phyloP scores from a whole-genome alignment of 805 yeast species.

The Lipomyces orientalis region DNA sequence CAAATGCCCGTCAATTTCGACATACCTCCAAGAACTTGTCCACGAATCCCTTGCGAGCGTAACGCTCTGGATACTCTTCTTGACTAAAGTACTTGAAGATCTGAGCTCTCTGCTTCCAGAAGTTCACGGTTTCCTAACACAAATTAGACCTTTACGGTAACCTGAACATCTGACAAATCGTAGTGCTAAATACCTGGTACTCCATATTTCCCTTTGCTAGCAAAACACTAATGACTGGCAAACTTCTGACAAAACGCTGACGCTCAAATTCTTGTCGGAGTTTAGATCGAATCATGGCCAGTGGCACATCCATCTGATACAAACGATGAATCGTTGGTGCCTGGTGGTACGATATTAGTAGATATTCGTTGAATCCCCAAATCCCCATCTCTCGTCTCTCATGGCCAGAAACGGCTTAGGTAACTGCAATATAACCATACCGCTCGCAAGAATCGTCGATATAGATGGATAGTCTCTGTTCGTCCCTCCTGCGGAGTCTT shows the following conservation, averaged over 20 bases:
- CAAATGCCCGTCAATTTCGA: not conserved
- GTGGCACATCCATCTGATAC: constrained; percentile 77
- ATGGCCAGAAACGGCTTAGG: not conserved
- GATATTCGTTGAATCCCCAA: not conserved
- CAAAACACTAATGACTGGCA: constrained; percentile 68
- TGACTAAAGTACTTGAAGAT: constrained; percentile 81
- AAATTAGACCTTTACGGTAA: not conserved
- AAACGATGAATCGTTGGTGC: constrained; percentile 64
- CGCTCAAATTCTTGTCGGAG: constrained; percentile 90
- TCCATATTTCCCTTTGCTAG: constrained; percentile 89
- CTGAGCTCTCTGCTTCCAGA: constrained; percentile 90
- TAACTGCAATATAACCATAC: constrained; percentile 40
- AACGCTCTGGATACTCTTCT: constrained; percentile 60
- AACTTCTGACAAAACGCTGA: constrained; percentile 72
- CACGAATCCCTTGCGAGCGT: constrained; percentile 66
- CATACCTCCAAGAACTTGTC: constrained; percentile 75
- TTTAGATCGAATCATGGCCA: constrained; percentile 77
- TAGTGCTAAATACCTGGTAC: constrained; percentile 57
- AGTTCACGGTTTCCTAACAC: constrained; percentile 67
- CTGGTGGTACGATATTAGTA: constrained; percentile 39
- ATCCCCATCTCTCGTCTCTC: not conserved
- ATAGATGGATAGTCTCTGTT: constrained; percentile 67
- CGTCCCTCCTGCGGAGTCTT: constrained; percentile 66
- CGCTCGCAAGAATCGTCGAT: constrained; percentile 71
- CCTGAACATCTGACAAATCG: no score